Evolutionary conservation across 2,329 filamentous ascomycete species (phyloP).

Genomic region (Aureobasidium sp.): DNA sequence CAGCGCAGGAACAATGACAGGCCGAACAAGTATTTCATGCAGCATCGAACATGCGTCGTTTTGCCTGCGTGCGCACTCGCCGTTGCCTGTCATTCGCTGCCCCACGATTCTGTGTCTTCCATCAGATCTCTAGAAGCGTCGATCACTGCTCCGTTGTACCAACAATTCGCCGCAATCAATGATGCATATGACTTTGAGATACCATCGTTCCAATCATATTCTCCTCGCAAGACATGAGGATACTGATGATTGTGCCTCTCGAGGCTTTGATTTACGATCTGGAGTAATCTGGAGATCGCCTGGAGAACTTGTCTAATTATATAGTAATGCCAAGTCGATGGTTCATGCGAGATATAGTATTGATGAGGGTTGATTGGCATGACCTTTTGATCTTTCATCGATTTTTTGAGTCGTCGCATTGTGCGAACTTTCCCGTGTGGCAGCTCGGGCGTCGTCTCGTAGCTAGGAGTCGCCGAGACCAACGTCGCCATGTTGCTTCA

Average conservation of each 20-base stretch:
- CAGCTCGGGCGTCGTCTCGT: neutral
- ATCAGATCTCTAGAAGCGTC: slow-evolving; percentile 6
- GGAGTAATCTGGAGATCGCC: neutral
- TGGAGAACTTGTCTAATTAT: neutral
- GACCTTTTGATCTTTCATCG: neutral
- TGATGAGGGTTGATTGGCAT: neutral
- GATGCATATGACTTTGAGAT: neutral
- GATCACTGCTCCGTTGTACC: neutral
- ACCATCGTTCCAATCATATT: neutral
- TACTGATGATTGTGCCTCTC: too few species aligned
- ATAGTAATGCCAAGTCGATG: slow-evolving; percentile 3
- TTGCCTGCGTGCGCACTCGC: neutral
- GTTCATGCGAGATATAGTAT: slow-evolving; percentile 10
- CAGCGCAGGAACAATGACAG: neutral
- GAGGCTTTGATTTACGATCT: neutral
- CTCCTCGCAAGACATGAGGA: neutral
- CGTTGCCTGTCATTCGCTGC: slow-evolving; percentile 6
- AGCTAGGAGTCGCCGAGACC: neutral
- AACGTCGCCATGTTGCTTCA: neutral
- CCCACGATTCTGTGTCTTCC: neutral
- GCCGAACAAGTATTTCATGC: neutral
- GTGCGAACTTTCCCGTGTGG: neutral
- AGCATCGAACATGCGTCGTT: neutral
- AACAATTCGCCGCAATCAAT: neutral
- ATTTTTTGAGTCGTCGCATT: neutral